Evolutionary conservation across 306 rosid species (phyloP), one percentile per base, ranked within the genome.

Genomic region (Vigna mungo): DNA sequence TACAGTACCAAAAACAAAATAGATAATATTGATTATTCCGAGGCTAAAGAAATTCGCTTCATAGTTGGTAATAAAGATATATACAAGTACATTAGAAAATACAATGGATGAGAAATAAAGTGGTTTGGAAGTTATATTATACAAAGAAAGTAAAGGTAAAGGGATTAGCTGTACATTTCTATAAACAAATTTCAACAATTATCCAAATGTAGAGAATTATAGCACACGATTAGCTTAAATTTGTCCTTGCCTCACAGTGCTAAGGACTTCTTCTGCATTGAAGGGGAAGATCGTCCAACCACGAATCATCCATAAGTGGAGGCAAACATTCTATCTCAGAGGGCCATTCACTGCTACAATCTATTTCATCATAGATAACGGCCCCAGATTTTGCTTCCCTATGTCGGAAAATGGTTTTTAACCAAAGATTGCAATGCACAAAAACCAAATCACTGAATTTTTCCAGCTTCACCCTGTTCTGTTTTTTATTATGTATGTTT

Each of bases 341-440:
- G 10, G 89, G 89, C 97, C 94, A 89, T 60, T 91, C 92, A 46
- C 84, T 85, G 68, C 80, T 39, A 47, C 90, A 87, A 80, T 91
- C 92, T 49, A 89, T 74, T 71, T 88, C 89, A 59, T 91, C 91
- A 59, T 62, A 91, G 47, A 73, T 51, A 23, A 91, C n/a, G 13
- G 89, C 84, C 62, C 83, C 80, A 73, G 61, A 82, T 81, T 85
- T 88, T 46, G 85, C 71, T 74, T 82, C 84, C 75, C 79, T 77
- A 6, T 64, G 78, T 44, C 78, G 86, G 78, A 55, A 78, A 55
- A 83, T 70, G 69, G 86, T 58, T 41, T 78, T 89, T 62, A 88
- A 63, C 94, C 94, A 86, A 53, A 89, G 89, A 84, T 89, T 91
- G 86, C 91, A 85, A 47, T 89, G 94, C 51, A 88, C 89, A 84